Evolutionary conservation across 1,284 basidiomycete species (phyloP), one percentile per base, ranked within the genome.

Genomic region (Exsudoporus floridanus): DNA sequence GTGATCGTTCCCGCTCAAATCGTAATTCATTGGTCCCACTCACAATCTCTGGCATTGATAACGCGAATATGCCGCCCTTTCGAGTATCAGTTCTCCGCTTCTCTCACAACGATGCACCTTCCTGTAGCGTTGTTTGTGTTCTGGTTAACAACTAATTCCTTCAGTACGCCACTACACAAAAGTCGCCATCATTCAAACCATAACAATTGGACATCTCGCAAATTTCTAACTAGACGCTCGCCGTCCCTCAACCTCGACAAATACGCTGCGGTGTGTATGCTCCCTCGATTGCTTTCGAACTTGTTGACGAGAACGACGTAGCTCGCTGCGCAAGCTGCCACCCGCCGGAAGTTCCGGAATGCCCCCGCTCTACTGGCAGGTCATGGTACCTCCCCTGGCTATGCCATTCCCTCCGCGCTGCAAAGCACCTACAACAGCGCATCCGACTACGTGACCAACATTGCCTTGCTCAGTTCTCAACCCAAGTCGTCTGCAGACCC

Each of bases 321-420:
- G 65, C 54, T 66, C 19, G 38, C 59, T 10, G 49, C 52, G 5
- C 65, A 49, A 44, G 42, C 55, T 23, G 50, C 53, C 7, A 44
- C 47, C 5, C 34, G 42, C n/a, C 50, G 42, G 2, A 65, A 67
- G 45, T 67, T 64, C 8, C 49, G 27, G 43, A 52, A 62, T 18
- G 62, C 65, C 3, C 49, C 55, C 36, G 42, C 49, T 12, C 37
- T 66, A 21, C 37, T 64, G 0, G 46, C 59, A 25, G 49, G 50
- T 18, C 50, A 50, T 7, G 45, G 46, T 7, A 53, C 44, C 7
- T 58, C 31, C 13, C 44, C 46, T 18, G 39, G 45, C 21, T 56
- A 62, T n/a, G 7, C 19, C 33, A 46, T 64, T 16, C 50, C 65
- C n/a, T n/a, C 52, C 13, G 51, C 53, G 7, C 52, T 67, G 5